These are phyloP conservation scores for Nicotiana obtusifolia DNA, from an alignment of 257 asterid genomes.

Conservation along the genomic window DNA sequence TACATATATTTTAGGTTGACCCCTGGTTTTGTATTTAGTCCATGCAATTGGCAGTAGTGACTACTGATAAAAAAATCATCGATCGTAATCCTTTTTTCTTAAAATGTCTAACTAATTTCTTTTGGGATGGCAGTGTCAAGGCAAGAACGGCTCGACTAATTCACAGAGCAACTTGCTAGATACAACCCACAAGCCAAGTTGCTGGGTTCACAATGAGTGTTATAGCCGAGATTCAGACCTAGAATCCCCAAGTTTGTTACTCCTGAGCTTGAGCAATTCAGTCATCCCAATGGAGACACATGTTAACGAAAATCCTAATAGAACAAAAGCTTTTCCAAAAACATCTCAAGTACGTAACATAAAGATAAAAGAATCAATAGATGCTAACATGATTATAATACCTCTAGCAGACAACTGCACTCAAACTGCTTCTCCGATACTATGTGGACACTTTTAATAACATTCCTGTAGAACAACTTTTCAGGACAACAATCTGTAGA, in stretches of 20 bases:
- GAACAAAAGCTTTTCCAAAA: not conserved
- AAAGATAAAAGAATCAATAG: not conserved
- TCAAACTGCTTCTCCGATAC: constrained; percentile 50
- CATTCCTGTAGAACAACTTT: constrained; percentile 63
- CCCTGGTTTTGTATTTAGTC: not conserved
- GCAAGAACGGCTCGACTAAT: not conserved
- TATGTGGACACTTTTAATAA: constrained; percentile 36
- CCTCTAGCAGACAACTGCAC: constrained; percentile 82
- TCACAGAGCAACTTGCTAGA: not conserved
- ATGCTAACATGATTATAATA: constrained; percentile 16
- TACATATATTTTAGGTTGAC: not conserved
- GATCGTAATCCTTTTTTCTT: not conserved
- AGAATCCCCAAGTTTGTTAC: not conserved
- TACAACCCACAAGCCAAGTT: not conserved
- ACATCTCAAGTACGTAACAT: not conserved
- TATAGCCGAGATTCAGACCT: not conserved
- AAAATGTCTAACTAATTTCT: not conserved
- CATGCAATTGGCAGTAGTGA: not conserved
- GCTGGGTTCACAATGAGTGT: not conserved
- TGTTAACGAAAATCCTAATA: not conserved
- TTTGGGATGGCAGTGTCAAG: not conserved
- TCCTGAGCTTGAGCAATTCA: not conserved
- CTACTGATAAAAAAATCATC: not conserved
- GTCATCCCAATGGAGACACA: not conserved
- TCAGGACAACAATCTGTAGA: constrained; percentile 52